phyloP scores from a whole-genome alignment of 371 early-diverging fungal genomes.

The Mucor piriformis region DNA sequence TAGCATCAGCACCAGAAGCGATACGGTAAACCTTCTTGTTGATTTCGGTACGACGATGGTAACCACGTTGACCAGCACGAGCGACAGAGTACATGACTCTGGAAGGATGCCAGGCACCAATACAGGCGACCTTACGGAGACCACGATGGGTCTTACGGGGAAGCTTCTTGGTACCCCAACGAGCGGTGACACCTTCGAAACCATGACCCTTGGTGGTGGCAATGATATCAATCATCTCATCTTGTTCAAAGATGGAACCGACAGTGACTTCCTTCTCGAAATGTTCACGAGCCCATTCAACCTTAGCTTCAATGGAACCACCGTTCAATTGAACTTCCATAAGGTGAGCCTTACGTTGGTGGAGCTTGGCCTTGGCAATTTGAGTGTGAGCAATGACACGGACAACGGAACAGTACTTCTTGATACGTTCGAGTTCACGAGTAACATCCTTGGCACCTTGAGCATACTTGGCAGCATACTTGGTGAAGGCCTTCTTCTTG shows the following conservation, averaged over 20 bases:
- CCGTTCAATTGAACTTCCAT: constrained; percentile 99
- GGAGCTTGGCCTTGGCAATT: constrained; percentile 90
- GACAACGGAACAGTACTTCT: constrained; percentile 98
- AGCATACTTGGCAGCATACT: constrained; percentile 97
- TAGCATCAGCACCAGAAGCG: constrained; percentile 88
- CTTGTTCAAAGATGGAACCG: constrained; percentile 92
- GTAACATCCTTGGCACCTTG: constrained; percentile 88
- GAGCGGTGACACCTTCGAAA: constrained; percentile 99
- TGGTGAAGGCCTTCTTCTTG: constrained; percentile 99
- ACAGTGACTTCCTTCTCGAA: constrained; percentile 98
- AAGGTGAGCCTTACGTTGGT: constrained; percentile 99
- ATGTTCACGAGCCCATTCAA: constrained; percentile 96
- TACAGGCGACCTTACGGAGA: constrained; percentile 99
- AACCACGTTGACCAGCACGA: constrained; percentile 99
- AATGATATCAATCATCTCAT: constrained; percentile 99
- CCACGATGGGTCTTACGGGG: constrained; percentile 99
- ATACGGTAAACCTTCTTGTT: constrained; percentile 99
- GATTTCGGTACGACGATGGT: constrained; percentile 99
- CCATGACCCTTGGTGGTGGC: constrained; percentile 99
- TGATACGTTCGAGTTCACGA: constrained; percentile 96
- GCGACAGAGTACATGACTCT: constrained; percentile 99
- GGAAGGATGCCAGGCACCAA: constrained; percentile 99
- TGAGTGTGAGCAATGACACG: constrained; percentile 99
- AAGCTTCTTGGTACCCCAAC: constrained; percentile 99
- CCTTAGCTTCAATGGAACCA: constrained; percentile 97